A percentile compares a stretch with the other conserved stretches of the same genome.
Conservation (phyloP, 2,329 filamentous ascomycete genomes). For the Zymoseptoria brevis region DNA sequence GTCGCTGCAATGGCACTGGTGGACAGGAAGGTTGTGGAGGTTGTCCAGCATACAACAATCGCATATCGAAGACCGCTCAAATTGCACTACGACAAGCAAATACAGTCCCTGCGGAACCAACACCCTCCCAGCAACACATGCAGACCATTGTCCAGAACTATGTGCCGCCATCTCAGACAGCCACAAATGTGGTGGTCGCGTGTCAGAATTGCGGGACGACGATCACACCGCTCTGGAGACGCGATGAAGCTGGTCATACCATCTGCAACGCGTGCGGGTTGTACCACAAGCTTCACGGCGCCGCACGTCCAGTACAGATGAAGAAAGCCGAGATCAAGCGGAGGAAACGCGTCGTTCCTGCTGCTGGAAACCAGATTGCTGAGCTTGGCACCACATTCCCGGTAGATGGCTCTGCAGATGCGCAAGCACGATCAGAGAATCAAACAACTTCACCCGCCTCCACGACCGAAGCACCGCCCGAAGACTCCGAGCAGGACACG, state of each 20-base stretch:
- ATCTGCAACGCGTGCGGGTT: constrained; percentile 98
- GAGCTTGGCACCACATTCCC: constrained; percentile 23
- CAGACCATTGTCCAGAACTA: constrained; percentile 13
- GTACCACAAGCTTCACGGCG: constrained; percentile 92
- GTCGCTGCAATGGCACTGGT: constrained; percentile 91
- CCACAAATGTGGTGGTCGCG: constrained; percentile 66
- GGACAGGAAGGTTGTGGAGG: constrained; percentile 92
- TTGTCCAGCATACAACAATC: constrained; percentile 95
- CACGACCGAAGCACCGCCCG: neutral
- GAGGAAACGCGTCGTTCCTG: constrained; percentile 87
- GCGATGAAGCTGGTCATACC: constrained; percentile 88
- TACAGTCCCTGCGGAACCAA: constrained; percentile 3
- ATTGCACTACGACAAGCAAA: constrained; percentile 47
- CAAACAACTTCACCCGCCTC: constrained; percentile 3
- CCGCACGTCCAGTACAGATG: constrained; percentile 93
- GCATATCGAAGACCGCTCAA: constrained; percentile 78
- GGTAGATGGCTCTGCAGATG: constrained; percentile 21
- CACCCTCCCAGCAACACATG: constrained; percentile 14
- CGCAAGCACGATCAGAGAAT: constrained; percentile 8
- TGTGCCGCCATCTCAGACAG: constrained; percentile 24
- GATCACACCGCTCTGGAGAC: constrained; percentile 89
- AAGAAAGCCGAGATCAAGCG: constrained; percentile 97
- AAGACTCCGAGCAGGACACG: neutral
- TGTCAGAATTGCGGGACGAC: constrained; percentile 97
- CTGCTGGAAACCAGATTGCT: constrained; percentile 38